phyloP scores from a whole-genome alignment of 495 filamentous ascomycete genomes.

The Aspergillus carlsbadensis region DNA sequence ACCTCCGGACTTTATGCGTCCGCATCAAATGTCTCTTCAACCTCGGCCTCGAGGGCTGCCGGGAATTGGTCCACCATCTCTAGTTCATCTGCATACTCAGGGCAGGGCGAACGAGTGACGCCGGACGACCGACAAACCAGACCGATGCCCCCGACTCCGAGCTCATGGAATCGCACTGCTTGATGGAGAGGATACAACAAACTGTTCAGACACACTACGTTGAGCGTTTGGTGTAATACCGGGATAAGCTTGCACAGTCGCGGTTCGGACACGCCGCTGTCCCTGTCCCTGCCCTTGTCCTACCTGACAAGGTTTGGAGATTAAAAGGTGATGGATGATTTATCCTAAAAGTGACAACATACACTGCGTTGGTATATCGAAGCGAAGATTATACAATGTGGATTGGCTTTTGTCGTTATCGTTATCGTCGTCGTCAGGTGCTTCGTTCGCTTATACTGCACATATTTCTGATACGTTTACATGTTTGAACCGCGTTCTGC shows the following conservation, averaged over 20 bases:
- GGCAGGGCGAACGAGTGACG: neutral
- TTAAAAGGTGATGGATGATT: neutral
- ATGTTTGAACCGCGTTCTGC: neutral
- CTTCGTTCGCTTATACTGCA: neutral
- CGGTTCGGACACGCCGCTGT: too few species aligned
- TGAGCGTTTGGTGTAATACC: neutral
- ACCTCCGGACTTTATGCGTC: neutral
- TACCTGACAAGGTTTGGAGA: neutral
- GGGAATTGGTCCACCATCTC: neutral
- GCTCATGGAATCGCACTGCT: neutral
- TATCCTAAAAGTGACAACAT: neutral
- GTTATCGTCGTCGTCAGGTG: neutral
- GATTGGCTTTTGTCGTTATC: neutral
- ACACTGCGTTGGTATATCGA: neutral
- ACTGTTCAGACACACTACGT: neutral
- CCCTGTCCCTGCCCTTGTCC: too few species aligned
- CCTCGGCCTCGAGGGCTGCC: neutral
- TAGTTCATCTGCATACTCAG: slow-evolving; percentile 12
- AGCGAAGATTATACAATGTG: neutral
- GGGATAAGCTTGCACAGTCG: too few species aligned
- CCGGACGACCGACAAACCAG: slow-evolving; percentile 2
- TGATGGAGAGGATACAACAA: neutral
- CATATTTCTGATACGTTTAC: neutral
- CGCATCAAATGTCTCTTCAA: neutral
- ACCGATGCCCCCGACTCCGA: neutral